Percentiles rank a stretch among this genome's conserved stretches.
Conservation (phyloP, 805 yeast genomes). For the Yarrowia porcina region DNA sequence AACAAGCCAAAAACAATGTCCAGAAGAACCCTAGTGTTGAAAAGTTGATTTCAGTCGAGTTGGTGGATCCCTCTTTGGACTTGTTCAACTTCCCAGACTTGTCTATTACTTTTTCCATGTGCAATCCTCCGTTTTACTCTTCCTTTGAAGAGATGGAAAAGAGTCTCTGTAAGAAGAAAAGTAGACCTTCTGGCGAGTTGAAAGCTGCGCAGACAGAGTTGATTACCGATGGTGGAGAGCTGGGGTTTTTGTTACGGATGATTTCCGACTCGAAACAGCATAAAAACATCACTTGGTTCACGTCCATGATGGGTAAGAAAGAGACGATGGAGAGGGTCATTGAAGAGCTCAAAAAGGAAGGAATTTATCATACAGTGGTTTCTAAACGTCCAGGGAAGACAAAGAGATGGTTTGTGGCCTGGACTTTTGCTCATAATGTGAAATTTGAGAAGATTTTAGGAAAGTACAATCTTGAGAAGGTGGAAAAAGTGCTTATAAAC, state of each 20-base stretch:
- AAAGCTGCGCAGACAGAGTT: conserved; percentile 6
- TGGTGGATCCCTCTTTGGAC: background rate
- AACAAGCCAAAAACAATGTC: background rate
- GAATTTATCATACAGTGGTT: background rate
- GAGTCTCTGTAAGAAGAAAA: background rate
- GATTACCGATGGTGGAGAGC: background rate
- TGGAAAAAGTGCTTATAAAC: background rate
- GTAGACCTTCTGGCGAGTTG: background rate
- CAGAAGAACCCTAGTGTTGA: background rate
- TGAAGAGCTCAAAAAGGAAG: background rate
- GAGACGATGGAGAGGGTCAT: background rate
- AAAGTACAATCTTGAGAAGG: background rate
- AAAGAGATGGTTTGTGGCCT: conserved; percentile 1
- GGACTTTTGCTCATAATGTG: background rate
- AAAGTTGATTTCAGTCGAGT: background rate
- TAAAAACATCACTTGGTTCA: background rate
- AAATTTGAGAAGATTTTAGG: background rate
- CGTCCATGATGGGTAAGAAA: conserved; percentile 14
- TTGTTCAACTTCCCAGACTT: background rate
- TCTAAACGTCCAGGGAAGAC: conserved; percentile 8
- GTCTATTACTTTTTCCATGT: background rate
- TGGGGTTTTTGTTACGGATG: background rate
- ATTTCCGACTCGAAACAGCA: background rate
- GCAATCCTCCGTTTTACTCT: conserved; percentile 21
- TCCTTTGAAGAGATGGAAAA: background rate